Base-by-base conservation (phyloP, 495 filamentous ascomycete genomes). In the Trichoderma gamsii region DNA sequence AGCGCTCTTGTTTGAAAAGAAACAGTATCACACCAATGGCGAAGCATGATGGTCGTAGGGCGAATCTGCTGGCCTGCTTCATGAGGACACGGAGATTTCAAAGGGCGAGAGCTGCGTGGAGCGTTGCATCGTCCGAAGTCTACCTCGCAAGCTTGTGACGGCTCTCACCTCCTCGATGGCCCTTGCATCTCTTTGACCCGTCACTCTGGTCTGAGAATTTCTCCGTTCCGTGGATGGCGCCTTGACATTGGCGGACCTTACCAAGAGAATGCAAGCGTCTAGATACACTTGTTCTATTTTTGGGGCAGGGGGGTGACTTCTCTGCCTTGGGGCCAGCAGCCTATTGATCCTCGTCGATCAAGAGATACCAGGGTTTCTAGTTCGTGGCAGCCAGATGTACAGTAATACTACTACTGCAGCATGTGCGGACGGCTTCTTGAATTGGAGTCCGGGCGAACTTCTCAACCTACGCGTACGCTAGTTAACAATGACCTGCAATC, bases 281-380 rank as follows among this genome's bases (percentile, higher is more conserved):
- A 23, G 9, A 13, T 32, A n/a, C 23, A 25, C 6, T 25, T 29
- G 56, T 61, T n/a, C 56, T 61, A 61, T 61, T 61, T 61, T 61
- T 61, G 56, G 56, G 23, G 12, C n/a, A 27, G 32, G 56, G 56
- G 56, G 56, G 23, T 13, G 16, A 25, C 25, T 32, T 27, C 9
- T 29, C 16, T 3, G 13, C 9, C 5, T 32, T 32, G 23, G 25
- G 56, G 13, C n/a, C 56, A 61, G 12, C 23, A 61, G 56, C 56
- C 56, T 61, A 61, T 61, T 61, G 56, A 61, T 61, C 56, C 56
- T 61, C 56, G 16, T 61, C 56, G 56, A 61, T 61, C 56, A 61
- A 61, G 23, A 29, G 56, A 13, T 13, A 61, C 23, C 27, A 13
- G 25, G 56, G 12, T 12, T 52, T 52, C n/a, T 23, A 23, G 7